Percentiles rank a stretch among this genome's conserved stretches.
Conservation (phyloP, 441 rosid species). For the Corymbia calophylla region DNA sequence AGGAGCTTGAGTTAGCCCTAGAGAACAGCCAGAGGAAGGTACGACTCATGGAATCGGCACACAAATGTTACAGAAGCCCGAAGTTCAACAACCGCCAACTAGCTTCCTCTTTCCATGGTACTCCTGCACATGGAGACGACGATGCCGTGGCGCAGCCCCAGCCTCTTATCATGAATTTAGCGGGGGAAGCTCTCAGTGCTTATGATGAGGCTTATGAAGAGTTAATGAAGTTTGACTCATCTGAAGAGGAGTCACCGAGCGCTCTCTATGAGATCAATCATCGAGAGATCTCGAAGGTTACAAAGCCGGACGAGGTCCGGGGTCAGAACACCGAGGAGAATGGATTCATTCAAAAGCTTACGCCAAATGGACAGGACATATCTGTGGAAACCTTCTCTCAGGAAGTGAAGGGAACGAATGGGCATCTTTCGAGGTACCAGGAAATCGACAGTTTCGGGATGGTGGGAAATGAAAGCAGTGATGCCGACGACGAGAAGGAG, state of each 20-base stretch:
- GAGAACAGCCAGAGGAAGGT: conserved; percentile 60
- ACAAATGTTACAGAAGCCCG: conserved; percentile 21
- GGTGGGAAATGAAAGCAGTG: conserved; percentile 42
- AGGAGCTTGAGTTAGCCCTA: conserved; percentile 71
- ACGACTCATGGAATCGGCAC: conserved; percentile 38
- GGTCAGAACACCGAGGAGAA: conserved; percentile 5
- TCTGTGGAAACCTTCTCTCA: background rate
- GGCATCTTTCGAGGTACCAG: conserved; percentile 9
- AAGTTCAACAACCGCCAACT: conserved; percentile 22
- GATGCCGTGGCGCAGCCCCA: conserved; percentile 25
- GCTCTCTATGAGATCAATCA: conserved; percentile 17
- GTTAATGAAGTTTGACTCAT: conserved; percentile 49
- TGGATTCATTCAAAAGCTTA: background rate
- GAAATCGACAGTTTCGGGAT: conserved; percentile 26
- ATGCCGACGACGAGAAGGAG: conserved; percentile 52
- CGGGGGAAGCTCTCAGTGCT: conserved; percentile 76
- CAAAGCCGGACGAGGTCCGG: conserved; percentile 9
- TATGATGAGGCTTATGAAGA: conserved; percentile 67
- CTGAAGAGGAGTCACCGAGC: conserved; percentile 41
- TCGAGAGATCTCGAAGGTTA: background rate
- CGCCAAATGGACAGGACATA: background rate
- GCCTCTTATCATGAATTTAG: conserved; percentile 61
- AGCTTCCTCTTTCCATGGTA: conserved; percentile 22
- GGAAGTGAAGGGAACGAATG: background rate
- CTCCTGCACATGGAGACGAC: conserved; percentile 20